phyloP scores from a whole-genome alignment of 768 basidiomycete species.

The Boletus speciosus region DNA sequence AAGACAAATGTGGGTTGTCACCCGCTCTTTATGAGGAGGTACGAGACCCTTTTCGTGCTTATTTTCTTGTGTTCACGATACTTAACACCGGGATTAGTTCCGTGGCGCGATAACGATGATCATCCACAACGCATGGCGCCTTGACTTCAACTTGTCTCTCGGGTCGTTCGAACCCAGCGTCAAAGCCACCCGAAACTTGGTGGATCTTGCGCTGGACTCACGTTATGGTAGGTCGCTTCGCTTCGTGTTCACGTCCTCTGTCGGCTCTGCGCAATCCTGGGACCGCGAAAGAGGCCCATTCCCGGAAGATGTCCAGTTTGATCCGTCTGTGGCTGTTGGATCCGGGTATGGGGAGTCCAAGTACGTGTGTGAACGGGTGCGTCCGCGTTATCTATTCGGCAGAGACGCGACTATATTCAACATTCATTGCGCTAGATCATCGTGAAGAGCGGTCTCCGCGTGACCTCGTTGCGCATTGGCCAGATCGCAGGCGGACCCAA shows the following conservation, averaged over 20 bases:
- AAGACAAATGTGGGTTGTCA: conserved; percentile 28
- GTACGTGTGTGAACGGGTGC: conserved; percentile 36
- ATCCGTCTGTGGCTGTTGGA: conserved; percentile 29
- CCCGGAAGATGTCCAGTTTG: conserved; percentile 34
- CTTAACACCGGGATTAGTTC: conserved; percentile 5
- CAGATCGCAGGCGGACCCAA: conserved; percentile 33
- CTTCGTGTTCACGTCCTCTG: conserved; percentile 27
- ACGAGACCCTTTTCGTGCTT: not conserved
- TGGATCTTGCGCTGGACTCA: conserved; percentile 34
- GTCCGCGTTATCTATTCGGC: conserved; percentile 14
- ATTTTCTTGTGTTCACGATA: no score
- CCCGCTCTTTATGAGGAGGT: conserved; percentile 30
- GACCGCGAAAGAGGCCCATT: conserved; percentile 12
- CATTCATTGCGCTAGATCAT: conserved; percentile 18
- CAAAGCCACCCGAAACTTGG: conserved; percentile 30
- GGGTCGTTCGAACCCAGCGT: conserved; percentile 37
- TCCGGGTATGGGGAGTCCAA: conserved; percentile 37
- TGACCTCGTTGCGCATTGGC: conserved; percentile 29
- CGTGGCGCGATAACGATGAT: conserved; percentile 26
- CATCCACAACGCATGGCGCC: conserved; percentile 21
- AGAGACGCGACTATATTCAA: not conserved
- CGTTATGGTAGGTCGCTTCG: conserved; percentile 7
- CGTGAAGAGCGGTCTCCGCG: conserved; percentile 22
- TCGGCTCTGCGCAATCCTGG: conserved; percentile 22
- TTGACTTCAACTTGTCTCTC: conserved; percentile 41